Base-by-base conservation (phyloP, 352 stramenopile genomes). In the Phytophthora fragariaefolia region DNA sequence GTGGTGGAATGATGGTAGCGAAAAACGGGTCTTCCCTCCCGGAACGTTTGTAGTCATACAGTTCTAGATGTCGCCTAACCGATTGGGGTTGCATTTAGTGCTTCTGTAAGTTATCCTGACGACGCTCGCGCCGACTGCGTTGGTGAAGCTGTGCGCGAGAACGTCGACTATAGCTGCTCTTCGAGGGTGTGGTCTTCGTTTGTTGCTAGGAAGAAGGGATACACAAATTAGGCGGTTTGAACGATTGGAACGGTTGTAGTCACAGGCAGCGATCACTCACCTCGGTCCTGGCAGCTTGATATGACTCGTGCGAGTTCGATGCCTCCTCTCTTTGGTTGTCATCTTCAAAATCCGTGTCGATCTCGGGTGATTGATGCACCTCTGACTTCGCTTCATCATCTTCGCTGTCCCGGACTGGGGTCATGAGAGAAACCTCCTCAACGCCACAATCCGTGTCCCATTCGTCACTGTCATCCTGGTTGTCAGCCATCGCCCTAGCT, bases 341-440 rank as follows among this genome's bases (percentile, higher is more conserved):
- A 5, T 58, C 55, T 26, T 58, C 50, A 18, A 42, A 36, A n/a
- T 42, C 60, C 3, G 57, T 66, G 43, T 66, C 60, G 8, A 45
- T 28, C 1, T 61, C 40, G 1, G 48, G n/a, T 12, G 57, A 50
- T 17, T 53, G 24, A 5, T 13, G 42, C 30, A 61, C 38, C 18
- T 71, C 66, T 2, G 58, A 48, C 4, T 45, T 60, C 23, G 73
- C 42, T 32, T 74, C 67, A 6, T 82, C 68, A 22, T 67, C 53
- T 36, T 74, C 36, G 10, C 51, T 59, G n/a, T 77, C 63, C 28
- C 36, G 53, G 18, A 49, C 26, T 3, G 58, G 73, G 46, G 66
- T 72, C 56, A 88, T 81, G 22, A 84, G 77, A n/a, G 60, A 52
- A 3, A 88, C 75, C 18, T 80, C 83, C 49, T 89, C 80, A 17